Conservation (phyloP, 2,329 filamentous ascomycete species). For the Sclerotinia minor region DNA sequence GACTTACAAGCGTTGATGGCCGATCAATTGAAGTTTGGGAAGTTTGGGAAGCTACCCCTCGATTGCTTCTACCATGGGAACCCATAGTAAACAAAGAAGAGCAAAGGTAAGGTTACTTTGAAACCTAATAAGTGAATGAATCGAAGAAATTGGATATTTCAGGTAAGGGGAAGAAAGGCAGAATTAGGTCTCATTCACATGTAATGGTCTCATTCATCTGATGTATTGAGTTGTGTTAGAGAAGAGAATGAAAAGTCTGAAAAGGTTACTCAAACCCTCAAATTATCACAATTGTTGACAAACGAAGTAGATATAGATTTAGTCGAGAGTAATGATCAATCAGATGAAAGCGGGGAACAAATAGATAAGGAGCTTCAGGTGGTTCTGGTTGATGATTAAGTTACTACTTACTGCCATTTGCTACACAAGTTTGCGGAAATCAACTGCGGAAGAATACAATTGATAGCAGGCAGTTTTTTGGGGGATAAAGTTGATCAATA, state of each 20-base stretch:
- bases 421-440: no score
- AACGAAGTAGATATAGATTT: background rate
- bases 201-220: background rate
- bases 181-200: background rate
- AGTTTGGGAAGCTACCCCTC: background rate
- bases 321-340: background rate
- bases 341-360: no score
- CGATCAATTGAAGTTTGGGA: background rate
- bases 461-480: no score
- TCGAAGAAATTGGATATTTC: background rate
- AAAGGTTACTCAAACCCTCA: background rate
- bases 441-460: no score
- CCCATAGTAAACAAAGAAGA: background rate
- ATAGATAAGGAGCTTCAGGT: no score
- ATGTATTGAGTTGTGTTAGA: background rate
- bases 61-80: background rate
- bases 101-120: background rate
- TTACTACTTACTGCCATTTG: no score
- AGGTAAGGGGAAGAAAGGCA: background rate
- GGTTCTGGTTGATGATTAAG: no score
- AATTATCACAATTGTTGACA: background rate
- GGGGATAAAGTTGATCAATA: no score
- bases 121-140: background rate
- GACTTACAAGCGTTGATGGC: background rate
- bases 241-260: background rate